Evolutionary conservation across 2,329 filamentous ascomycete genomes (phyloP), one percentile per base, ranked within the genome.

Genomic region (Proliferodiscus dingleyae): DNA sequence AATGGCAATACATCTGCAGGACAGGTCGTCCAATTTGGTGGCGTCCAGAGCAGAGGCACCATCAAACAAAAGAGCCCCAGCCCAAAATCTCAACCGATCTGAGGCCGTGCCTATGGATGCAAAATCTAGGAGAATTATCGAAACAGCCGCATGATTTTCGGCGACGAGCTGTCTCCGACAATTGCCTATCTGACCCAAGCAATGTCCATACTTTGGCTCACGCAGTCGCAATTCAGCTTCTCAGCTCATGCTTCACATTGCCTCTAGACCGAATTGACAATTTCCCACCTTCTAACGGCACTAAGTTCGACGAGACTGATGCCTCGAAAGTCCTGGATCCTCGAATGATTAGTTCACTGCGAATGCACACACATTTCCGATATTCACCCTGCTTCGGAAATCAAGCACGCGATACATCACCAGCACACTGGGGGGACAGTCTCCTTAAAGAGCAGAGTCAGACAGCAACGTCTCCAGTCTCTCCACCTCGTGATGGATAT

Each of bases 331-430:
- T 53, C 8, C 54, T 53, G 6, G 53, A 60, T 45, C 43, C 59
- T 16, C 33, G 55, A 19, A 55, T 64, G 50, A 62, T 63, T 18
- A 64, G 61, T 41, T 62, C 60, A 6, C 48, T 64, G 30, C 51
- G 59, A 38, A 57, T 63, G 59, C 61, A 62, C 47, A 59, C 58
- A 2, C 51, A 61, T 24, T 63, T 59, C 43, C 54, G 55, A 36
- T 64, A 60, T 47, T 58, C 61, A 3, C 61, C 61, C n/a, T 52
- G 52, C 23, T 64, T 61, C 41, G 60, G 61, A 3, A 56, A 64
- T 33, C 53, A 64, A 49, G 51, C 60, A 21, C 52, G 60, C 6
- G 61, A 55, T 28, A 47, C 59, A 9, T 61, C 61, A 4, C 61
- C 61, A 9, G 51, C 54, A 9, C 51, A 56, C 5, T 23, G 43